Percentiles rank a stretch among this genome's conserved stretches.
phyloP scores from a whole-genome alignment of 2,329 filamentous ascomycete species.

The Penicillium hesseltinei region DNA sequence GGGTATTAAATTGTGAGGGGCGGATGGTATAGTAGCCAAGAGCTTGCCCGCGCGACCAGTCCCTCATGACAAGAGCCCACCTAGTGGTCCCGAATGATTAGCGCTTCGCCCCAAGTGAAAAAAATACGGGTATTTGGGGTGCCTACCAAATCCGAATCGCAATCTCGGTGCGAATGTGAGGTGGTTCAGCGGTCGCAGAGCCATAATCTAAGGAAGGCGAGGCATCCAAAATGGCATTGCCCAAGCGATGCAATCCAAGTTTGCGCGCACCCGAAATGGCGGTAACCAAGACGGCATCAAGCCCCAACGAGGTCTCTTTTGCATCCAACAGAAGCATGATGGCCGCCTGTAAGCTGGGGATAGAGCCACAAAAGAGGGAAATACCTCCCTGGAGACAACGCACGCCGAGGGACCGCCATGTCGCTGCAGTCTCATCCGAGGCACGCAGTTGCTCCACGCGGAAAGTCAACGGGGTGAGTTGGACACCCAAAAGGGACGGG shows the following conservation, averaged over 20 bases:
- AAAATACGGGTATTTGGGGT: background rate
- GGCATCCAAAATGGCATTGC: background rate
- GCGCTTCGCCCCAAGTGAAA: background rate
- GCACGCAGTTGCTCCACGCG: background rate
- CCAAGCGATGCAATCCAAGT: background rate
- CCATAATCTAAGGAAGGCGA: background rate
- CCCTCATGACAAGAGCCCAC: slow-evolving; percentile 10
- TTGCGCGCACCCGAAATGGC: background rate
- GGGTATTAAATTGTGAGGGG: slow-evolving; percentile 17
- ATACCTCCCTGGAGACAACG: background rate
- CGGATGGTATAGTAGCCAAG: slow-evolving; percentile 19
- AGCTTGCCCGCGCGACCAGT: slow-evolving; percentile 19
- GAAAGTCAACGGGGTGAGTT: background rate
- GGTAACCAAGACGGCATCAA: background rate
- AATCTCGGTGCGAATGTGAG: background rate
- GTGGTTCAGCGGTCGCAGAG: background rate
- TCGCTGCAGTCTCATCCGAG: background rate
- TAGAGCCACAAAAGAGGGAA: background rate
- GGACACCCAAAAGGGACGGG: background rate
- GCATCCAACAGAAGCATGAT: background rate
- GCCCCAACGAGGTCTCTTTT: background rate
- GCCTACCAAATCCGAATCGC: background rate
- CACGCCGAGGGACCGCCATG: background rate
- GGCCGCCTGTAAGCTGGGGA: background rate
- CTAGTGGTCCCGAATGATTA: background rate